Conservation (phyloP, 805 yeast species). For the Wickerhamomyces xylosicus region DNA sequence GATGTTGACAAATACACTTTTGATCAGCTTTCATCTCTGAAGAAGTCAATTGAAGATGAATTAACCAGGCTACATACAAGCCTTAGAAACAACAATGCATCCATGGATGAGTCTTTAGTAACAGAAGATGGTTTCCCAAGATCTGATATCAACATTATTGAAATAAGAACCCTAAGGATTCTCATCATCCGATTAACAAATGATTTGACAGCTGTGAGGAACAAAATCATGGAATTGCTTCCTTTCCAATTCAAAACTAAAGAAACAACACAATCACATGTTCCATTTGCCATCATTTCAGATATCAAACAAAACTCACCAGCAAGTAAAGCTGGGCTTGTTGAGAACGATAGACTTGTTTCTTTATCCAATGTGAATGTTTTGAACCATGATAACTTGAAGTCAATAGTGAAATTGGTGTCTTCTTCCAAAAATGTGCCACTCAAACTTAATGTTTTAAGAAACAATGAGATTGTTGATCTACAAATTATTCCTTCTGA, state of each 20-base stretch:
- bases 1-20: slow-evolving; percentile 2
- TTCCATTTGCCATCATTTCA: slow-evolving; percentile 44
- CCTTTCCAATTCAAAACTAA: slow-evolving; percentile 27
- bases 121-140: slow-evolving; percentile 81
- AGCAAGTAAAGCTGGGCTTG: slow-evolving; percentile 41
- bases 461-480: background rate
- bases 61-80: slow-evolving; percentile 5
- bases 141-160: slow-evolving; percentile 69
- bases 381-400: slow-evolving; percentile 42
- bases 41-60: slow-evolving; percentile 8
- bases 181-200: slow-evolving; percentile 60
- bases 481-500: slow-evolving; percentile 6
- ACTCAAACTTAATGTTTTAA: background rate
- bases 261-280: background rate
- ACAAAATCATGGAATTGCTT: slow-evolving; percentile 36
- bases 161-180: slow-evolving; percentile 50
- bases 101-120: slow-evolving; percentile 56
- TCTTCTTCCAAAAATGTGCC: slow-evolving; percentile 25
- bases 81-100: slow-evolving; percentile 37
- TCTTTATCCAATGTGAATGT: slow-evolving; percentile 43
- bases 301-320: slow-evolving; percentile 31
- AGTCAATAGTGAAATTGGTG: slow-evolving; percentile 34
- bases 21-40: slow-evolving; percentile 5
- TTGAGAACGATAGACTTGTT: slow-evolving; percentile 32
- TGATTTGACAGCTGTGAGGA: slow-evolving; percentile 46